Evolutionary conservation across 495 filamentous ascomycete genomes (phyloP), one percentile per base, ranked within the genome.

Genomic region (Penicillium subrubescens): DNA sequence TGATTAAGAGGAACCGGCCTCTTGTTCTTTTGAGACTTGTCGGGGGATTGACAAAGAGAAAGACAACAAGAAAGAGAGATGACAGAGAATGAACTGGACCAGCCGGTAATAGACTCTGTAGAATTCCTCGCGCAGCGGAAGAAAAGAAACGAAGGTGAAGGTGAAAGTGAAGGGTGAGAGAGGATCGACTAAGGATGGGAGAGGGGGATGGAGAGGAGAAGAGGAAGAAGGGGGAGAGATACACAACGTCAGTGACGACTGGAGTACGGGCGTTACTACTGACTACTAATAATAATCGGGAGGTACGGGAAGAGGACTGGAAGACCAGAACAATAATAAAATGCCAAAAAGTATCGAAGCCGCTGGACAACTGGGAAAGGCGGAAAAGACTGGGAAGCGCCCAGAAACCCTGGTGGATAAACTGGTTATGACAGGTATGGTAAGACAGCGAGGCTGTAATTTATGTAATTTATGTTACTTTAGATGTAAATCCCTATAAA

Each of bases 71-170:
- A 70, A 55, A 67, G 54, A 72, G 70, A 77, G 73, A 75, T 54
- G 67, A 71, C 64, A 71, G 69, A 79, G 74, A 76, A 64, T 73
- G 70, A 71, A 80, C 72, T 77, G 73, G 79, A 71, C 79, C 79
- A 77, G 79, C 79, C 77, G 71, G 67, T 75, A 66, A 74, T n/a
- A 72, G 71, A 68, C 75, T 78, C 73, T 79, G 69, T 70, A 61
- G 31, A 62, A 57, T 62, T 72, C 69, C 71, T 74, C 78, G 77
- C 77, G 74, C 77, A 75, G 77, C 78, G 78, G 79, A 71, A 72
- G 60, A 37, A 60, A 70, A 75, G 69, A 74, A 79, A 78, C 68
- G 75, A 78, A 77, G 63, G 75, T 68, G 73, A 61, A 58, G 54
- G 15, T 19, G 44, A 19, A 33, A 53, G 50, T 29, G 50, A 29